A percentile compares a stretch with the other conserved stretches of the same genome.
Evolutionary conservation across 257 asterid genomes (phyloP).

Genomic region (Solanum sejunctum): DNA sequence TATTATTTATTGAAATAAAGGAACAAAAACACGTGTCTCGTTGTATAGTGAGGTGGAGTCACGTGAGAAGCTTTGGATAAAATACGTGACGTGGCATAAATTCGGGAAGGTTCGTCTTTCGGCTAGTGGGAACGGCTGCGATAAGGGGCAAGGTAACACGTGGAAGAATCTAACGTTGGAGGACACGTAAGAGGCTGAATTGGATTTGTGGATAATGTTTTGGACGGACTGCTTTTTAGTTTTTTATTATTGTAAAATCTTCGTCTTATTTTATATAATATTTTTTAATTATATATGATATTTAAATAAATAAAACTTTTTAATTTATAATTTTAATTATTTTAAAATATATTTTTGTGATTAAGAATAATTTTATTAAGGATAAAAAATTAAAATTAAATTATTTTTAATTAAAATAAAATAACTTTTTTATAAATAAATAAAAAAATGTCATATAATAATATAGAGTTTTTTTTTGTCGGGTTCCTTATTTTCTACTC

Average conservation of each 20-base stretch:
- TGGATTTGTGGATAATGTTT: constrained; percentile 36
- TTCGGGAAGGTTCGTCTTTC: constrained; percentile 27
- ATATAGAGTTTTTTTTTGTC: no score
- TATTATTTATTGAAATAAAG: background rate
- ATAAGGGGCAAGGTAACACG: constrained; percentile 19
- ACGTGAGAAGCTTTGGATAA: constrained; percentile 20
- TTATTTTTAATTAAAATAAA: no score
- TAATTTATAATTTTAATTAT: no score
- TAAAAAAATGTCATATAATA: no score
- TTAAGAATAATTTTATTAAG: no score
- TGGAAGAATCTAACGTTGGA: constrained; percentile 14
- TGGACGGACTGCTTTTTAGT: background rate
- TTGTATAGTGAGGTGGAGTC: background rate
- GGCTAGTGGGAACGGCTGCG: constrained; percentile 23
- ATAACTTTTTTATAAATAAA: no score
- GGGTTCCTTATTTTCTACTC: background rate
- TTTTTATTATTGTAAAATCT: no score
- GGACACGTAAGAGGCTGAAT: constrained; percentile 34
- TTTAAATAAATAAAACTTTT: no score
- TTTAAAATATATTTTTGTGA: no score
- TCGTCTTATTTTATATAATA: no score
- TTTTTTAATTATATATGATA: no score
- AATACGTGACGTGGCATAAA: constrained; percentile 28
- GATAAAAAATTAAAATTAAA: no score
- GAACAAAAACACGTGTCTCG: constrained; percentile 4